These are phyloP conservation scores for Phaeophleospora eucalypticola DNA, from an alignment of 2,329 filamentous ascomycete genomes.

Conservation along the genomic window DNA sequence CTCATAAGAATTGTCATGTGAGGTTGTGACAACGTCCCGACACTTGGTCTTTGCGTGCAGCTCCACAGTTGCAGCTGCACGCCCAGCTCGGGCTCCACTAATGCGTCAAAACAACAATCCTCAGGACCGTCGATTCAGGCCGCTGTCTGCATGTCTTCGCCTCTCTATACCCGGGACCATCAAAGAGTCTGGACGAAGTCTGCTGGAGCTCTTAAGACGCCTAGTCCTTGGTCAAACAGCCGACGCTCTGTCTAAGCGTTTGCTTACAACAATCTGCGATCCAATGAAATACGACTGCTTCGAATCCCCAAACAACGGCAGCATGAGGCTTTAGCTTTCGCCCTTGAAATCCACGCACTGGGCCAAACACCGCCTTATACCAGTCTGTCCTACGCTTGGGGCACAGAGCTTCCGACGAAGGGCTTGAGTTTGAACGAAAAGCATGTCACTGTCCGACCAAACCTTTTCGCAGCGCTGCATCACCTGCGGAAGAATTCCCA, in stretches of 20 bases:
- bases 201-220: too few species aligned
- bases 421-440: not conserved
- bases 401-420: not conserved
- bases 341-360: not conserved
- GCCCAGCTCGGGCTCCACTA: too few species aligned
- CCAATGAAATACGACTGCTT: not conserved
- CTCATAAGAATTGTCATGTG: too few species aligned
- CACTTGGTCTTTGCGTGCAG: too few species aligned
- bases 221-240: too few species aligned
- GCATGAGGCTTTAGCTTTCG: not conserved
- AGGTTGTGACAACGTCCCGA: too few species aligned
- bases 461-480: conserved; percentile 1
- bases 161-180: too few species aligned
- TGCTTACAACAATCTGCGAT: not conserved
- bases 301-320: not conserved
- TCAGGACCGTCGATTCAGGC: too few species aligned
- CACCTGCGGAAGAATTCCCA: not conserved
- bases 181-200: too few species aligned
- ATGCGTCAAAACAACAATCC: too few species aligned
- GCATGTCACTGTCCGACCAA: not conserved
- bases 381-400: not conserved
- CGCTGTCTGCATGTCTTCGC: too few species aligned
- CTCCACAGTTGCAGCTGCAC: too few species aligned
- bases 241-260: not conserved
- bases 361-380: not conserved